Conservation (phyloP, 768 basidiomycete species). For the Tricholoma saponaceum region DNA sequence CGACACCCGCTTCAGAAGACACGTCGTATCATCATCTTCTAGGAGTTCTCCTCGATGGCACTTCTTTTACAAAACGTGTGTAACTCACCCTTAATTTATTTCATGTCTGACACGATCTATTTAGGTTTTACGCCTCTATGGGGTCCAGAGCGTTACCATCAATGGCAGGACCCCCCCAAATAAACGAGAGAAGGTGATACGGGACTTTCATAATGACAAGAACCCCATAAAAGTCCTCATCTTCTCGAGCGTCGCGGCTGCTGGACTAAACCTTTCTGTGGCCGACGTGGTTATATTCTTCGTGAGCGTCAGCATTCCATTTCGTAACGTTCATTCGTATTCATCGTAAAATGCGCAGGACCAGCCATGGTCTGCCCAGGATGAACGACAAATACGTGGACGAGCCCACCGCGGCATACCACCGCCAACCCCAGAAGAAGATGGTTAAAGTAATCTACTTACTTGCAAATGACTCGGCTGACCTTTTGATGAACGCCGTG, state of each 20-base stretch:
- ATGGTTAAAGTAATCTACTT: constrained; percentile 8
- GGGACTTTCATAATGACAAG: constrained; percentile 7
- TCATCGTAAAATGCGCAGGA: constrained; percentile 4
- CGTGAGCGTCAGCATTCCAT: constrained; percentile 13
- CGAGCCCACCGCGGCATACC: too few relatives aligned
- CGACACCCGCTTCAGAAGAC: background rate
- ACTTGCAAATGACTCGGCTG: constrained; percentile 9
- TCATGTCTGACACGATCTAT: background rate
- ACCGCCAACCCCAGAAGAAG: constrained; percentile 12
- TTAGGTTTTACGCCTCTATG: constrained; percentile 7
- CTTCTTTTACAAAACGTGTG: constrained; percentile 16
- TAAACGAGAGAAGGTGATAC: constrained; percentile 9
- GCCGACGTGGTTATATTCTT: constrained; percentile 19
- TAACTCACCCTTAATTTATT: background rate
- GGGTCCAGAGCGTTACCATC: constrained; percentile 5
- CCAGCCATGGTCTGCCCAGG: constrained; percentile 15
- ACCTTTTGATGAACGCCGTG: constrained; percentile 10
- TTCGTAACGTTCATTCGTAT: background rate
- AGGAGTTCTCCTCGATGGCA: constrained; percentile 14
- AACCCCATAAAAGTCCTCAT: constrained; percentile 10
- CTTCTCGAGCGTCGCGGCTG: constrained; percentile 19
- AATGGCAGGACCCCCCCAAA: constrained; percentile 10
- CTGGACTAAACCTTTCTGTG: constrained; percentile 19
- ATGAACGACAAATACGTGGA: constrained; percentile 12
- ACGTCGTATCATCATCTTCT: constrained; percentile 6